Conservation (phyloP, 257 asterid species). For the Verbena officinalis region DNA sequence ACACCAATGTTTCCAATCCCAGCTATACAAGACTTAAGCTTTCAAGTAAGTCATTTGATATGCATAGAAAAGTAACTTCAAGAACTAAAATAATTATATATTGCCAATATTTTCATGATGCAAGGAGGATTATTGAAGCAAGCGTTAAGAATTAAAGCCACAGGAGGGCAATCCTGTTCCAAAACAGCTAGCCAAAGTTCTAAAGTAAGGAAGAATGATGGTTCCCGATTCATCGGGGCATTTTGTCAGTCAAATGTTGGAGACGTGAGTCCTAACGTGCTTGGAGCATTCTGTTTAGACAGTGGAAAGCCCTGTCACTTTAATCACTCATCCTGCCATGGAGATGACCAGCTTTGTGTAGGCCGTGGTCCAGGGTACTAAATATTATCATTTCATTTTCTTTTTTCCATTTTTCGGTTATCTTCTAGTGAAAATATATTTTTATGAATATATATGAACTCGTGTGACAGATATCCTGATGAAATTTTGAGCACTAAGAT, state of each 20-base stretch:
- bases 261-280: constrained; percentile 66
- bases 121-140: constrained; percentile 24
- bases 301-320: constrained; percentile 64
- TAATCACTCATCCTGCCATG: constrained; percentile 64
- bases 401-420: not conserved
- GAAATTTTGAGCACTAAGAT: constrained; percentile 65
- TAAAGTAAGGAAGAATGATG: constrained; percentile 55
- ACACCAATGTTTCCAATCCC: constrained; percentile 25
- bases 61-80: not conserved
- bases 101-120: not conserved
- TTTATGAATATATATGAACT: not conserved
- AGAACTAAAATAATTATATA: not conserved
- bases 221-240: constrained; percentile 52
- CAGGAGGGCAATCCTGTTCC: constrained; percentile 50
- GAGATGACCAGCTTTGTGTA: constrained; percentile 58
- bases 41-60: constrained; percentile 25
- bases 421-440: not conserved
- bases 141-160: constrained; percentile 43
- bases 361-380: constrained; percentile 71
- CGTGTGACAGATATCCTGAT: constrained; percentile 48
- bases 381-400: not conserved
- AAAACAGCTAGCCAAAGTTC: constrained; percentile 48
- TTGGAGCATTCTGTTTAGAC: constrained; percentile 65
- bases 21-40: constrained; percentile 4
- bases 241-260: constrained; percentile 75